Base-by-base conservation (phyloP, 2,329 filamentous ascomycete genomes). In the Cladophialophora bantiana region DNA sequence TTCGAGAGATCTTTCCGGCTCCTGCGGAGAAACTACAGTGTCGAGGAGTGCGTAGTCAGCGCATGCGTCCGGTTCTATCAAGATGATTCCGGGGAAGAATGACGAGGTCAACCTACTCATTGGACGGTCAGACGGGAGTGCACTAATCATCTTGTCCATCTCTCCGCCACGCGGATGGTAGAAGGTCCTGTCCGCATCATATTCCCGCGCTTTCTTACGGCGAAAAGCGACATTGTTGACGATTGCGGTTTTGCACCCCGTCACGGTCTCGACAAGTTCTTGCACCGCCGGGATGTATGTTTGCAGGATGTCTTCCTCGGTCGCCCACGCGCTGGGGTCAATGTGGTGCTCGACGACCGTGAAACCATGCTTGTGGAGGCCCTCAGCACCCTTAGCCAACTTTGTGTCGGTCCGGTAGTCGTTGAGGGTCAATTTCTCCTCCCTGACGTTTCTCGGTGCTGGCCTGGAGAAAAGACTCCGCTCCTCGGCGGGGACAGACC, bases 181-280 rank as follows among this genome's bases (percentile, higher is more conserved):
- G 26, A 48, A 59, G 6, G 32, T 48, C 38, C 48, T 45, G 20
- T 35, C 26, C 0, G 20, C 20, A 6, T 59, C 56, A 10, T 48
- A 48, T 7, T 45, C 15, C 15, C 9, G 45, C 1, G 38, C 20
- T 0, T 3, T n/a, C 40, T 45, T 45, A 13, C 56, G 56, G 6
- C 56, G 56, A 12, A 59, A 59, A 1, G 56, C 56, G 20, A 59
- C 56, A 15, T 59, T 59, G 18, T 59, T 59, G 40, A 59, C 56
- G 12, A 59, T 32, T 3, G 38, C 56, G 1, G 38, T 45, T 12
- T 32, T 42, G 42, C 56, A 59, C 12, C 56, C 56, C 0, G 56
- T 59, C 18, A 59, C 36, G 32, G 10, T 42, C 56, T 45, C 26
- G 36, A 59, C 56, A 4, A 59, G 15, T 4, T 32, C 20, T 36